Base-by-base conservation (phyloP, 1,139 yeast genomes). In the Kodamaea sp. region DNA sequence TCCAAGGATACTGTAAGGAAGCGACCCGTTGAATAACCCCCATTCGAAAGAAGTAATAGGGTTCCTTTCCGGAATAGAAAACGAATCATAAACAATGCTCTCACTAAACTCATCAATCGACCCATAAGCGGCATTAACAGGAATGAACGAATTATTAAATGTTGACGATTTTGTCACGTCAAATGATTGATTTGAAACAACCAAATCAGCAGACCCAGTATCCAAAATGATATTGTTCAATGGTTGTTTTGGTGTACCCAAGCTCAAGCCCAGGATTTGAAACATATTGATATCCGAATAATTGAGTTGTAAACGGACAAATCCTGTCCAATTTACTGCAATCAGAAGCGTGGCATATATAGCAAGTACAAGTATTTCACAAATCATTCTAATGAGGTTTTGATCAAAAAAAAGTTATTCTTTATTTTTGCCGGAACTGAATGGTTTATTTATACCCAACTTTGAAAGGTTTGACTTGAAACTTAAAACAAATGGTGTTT, bases 201-300 rank as follows among this genome's bases (percentile, higher is more conserved):
- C 47, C 28, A 57, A 46, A 34, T 55, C 60, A 5, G 60, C 43
- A 9, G 60, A 56, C 2, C 62, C 62, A 15, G 60, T 54, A 33
- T 57, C 62, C 4, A 58, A 36, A 4, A 49, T 41, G 12, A 52
- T 41, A n/a, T 43, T 34, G 4, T 40, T 11, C 9, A 56, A 31
- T 7, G 25, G 8, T 35, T 55, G 60, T 1, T 39, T 39, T 1
- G 57, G 54, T 3, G 50, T 45, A 1, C 60, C 60, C 12, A 55
- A 26, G 23, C 32, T 15, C 7, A 55, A 27, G n/a, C 43, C 47
- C n/a, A 48, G 35, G 27, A 53, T 34, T 24, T 35, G 42, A 35
- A 48, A 54, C 8, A 40, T 10, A 8, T 20, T 15, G 20, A 15
- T 32, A 15, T 32, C 33, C 8, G 27, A 7, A 22, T 12, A 31